Conservation (phyloP, 139 green algal species). For the Micractinium sp. region DNA sequence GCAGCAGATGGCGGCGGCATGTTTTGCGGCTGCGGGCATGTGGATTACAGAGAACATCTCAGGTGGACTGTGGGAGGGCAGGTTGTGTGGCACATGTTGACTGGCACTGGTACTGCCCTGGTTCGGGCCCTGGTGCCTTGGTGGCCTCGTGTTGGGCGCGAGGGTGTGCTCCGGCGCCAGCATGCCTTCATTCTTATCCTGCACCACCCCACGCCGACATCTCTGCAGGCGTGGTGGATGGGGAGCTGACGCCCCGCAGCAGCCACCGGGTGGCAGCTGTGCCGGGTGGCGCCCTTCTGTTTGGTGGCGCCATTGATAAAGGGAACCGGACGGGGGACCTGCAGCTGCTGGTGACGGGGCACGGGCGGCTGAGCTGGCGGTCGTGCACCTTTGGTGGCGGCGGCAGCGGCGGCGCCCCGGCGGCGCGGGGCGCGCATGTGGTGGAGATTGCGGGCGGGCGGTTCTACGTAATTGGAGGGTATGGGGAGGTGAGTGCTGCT, state of each 20-base stretch:
- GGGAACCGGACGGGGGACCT: background rate
- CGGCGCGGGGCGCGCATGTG: background rate
- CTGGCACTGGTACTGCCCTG: background rate
- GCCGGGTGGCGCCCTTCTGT: conserved; percentile 15
- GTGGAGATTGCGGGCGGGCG: background rate
- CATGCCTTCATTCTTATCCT: background rate
- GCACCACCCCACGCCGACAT: background rate
- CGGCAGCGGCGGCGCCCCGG: background rate
- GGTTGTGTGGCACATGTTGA: background rate
- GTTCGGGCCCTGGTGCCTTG: background rate
- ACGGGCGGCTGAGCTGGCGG: conserved; percentile 1
- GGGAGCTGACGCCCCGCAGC: conserved; percentile 6
- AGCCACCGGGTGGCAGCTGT: conserved; percentile 5
- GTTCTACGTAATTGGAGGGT: conserved; percentile 17
- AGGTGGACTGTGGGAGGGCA: background rate
- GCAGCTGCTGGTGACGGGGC: background rate
- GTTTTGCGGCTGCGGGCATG: too few relatives aligned
- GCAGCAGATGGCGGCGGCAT: too few relatives aligned
- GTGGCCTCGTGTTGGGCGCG: too few relatives aligned
- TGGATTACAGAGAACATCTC: too few relatives aligned
- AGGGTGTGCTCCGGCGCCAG: background rate
- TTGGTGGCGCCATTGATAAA: conserved; percentile 15
- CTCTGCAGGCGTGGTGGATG: background rate
- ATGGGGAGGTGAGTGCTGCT: conserved; percentile 3
- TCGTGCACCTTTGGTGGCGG: background rate